Evolutionary conservation across 768 basidiomycete genomes (phyloP), one percentile per base, ranked within the genome.

Genomic region (Trametes villosa): DNA sequence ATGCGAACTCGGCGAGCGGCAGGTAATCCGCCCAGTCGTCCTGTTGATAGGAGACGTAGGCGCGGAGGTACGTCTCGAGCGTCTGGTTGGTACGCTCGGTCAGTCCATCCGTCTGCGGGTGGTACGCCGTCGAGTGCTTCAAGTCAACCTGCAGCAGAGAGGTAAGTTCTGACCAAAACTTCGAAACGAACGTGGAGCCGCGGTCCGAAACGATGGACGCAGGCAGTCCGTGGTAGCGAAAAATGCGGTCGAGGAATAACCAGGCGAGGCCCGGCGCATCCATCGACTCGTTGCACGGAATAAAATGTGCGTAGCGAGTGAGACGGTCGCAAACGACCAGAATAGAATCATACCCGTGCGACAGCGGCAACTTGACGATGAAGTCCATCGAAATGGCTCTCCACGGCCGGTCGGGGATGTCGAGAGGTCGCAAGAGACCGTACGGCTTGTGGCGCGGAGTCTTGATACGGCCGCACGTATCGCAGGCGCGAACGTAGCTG

Each of bases 171-270:
- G 13, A 6, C 53, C 53, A 65, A 30, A 66, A 66, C 7, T 40
- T 47, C 8, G 59, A 63, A 18, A 64, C 51, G 31, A 66, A 64
- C 7, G 22, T 34, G 2, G 59, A 51, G 15, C 65, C 65, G 15
- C 53, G 57, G 30, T 70, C 66, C 13, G 64, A 65, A 26, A 62
- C 58, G 36, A 70, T 57, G 6, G 47, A 47, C 7, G 47, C 41
- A 5, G 66, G 65, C 7, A 68, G 46, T 45, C 44, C 44, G 40
- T 41, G 40, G 40, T 41, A 41, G 18, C 40, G 40, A 17, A 41
- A 41, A n/a, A 41, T 41, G 40, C 44, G 44, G 44, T 45, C 44
- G 44, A 45, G 44, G 24, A 45, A 45, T 45, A 45, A 20, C 44
- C 44, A 45, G 4, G 44, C 44, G 9, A 45, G 44, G 9, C 44